Percentiles rank a stretch among this genome's conserved stretches.
phyloP scores from a whole-genome alignment of 306 rosid species.

The Pachyrhizus erosus region DNA sequence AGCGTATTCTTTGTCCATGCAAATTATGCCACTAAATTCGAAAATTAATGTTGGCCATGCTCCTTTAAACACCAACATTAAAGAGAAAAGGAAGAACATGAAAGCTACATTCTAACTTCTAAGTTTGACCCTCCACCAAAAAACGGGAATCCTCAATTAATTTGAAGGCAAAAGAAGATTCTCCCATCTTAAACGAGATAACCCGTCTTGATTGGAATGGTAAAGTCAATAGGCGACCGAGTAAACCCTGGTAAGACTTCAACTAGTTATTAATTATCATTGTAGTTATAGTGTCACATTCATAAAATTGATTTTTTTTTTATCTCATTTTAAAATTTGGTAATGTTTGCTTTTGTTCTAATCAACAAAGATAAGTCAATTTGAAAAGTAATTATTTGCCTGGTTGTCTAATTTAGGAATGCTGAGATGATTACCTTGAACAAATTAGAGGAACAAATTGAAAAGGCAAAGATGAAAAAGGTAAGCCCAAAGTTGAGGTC shows the following conservation, averaged over 20 bases:
- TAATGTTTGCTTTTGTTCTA: conserved; percentile 24
- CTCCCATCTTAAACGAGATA: conserved; percentile 36
- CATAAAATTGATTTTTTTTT: conserved; percentile 1
- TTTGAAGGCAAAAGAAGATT: conserved; percentile 48
- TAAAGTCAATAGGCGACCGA: conserved; percentile 33
- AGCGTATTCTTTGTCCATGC: conserved; percentile 17
- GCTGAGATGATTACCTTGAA: not conserved
- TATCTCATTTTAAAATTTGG: not conserved
- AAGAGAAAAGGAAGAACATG: conserved; percentile 45
- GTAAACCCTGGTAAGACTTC: conserved; percentile 29
- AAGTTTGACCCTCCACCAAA: conserved; percentile 49
- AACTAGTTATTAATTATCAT: conserved; percentile 43
- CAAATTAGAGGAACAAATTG: not conserved
- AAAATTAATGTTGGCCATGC: conserved; percentile 31
- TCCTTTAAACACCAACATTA: conserved; percentile 45
- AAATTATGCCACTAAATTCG: conserved; percentile 38
- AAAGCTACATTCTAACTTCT: conserved; percentile 58
- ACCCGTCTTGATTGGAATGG: conserved; percentile 37
- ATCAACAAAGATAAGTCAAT: conserved; percentile 11
- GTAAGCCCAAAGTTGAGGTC: not conserved
- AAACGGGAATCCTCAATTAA: conserved; percentile 37
- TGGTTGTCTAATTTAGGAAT: not conserved
- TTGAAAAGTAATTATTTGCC: conserved; percentile 29
- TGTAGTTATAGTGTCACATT: conserved; percentile 48
- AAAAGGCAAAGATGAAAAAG: not conserved